phyloP scores from a whole-genome alignment of 805 yeast genomes.

The Starmerella davenportii region DNA sequence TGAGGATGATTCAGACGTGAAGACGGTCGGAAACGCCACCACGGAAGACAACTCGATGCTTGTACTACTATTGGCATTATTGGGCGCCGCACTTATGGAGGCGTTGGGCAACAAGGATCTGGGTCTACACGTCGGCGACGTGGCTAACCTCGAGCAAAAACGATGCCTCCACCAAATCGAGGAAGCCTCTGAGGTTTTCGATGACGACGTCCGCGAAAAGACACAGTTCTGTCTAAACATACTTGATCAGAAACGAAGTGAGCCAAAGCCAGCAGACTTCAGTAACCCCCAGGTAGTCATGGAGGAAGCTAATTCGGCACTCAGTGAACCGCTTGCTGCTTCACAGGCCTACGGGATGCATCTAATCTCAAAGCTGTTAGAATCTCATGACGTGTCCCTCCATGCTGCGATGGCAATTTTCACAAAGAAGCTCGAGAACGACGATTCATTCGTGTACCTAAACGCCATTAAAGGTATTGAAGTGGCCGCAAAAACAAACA shows the following conservation, averaged over 20 bases:
- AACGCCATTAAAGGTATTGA: conserved; percentile 69
- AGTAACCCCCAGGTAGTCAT: conserved; percentile 19
- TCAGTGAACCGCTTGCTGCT: conserved; percentile 68
- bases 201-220: conserved; percentile 8
- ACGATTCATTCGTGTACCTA: conserved; percentile 74
- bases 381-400: conserved; percentile 28
- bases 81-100: conserved; percentile 21
- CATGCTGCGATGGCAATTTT: conserved; percentile 45
- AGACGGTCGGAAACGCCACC: conserved; percentile 5
- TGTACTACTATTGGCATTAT: conserved; percentile 20
- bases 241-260: conserved; percentile 2
- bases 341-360: conserved; percentile 73
- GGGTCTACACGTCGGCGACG: conserved; percentile 3
- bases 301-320: conserved; percentile 42
- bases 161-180: not conserved
- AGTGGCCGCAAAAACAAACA: conserved; percentile 15
- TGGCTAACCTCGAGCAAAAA: conserved; percentile 8
- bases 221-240: conserved; percentile 15
- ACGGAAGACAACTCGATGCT: conserved; percentile 21
- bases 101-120: conserved; percentile 5
- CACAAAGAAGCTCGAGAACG: conserved; percentile 45
- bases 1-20: conserved; percentile 21
- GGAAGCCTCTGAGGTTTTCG: not conserved
- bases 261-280: conserved; percentile 8
- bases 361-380: conserved; percentile 38